These are phyloP conservation scores for Castanopsis chinensis DNA, from an alignment of 306 rosid species.

Conservation along the genomic window DNA sequence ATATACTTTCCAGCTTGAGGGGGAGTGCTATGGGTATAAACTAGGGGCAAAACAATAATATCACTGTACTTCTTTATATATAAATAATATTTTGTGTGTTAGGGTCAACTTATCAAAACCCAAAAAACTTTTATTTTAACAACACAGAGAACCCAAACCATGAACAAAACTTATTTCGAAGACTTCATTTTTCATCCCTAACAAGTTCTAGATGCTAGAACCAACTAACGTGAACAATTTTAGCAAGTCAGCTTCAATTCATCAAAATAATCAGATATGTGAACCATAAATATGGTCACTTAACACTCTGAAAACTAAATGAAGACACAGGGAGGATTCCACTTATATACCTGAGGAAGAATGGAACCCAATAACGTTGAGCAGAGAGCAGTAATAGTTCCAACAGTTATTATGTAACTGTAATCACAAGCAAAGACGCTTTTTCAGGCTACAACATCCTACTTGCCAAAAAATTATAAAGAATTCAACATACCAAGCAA, in stretches of 20 bases:
- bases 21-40: too few species aligned
- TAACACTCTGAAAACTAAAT: not conserved
- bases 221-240: not conserved
- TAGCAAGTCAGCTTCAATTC: not conserved
- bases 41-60: too few species aligned
- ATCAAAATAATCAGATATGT: not conserved
- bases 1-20: too few species aligned
- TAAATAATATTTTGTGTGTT: too few species aligned
- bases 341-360: slow-evolving; percentile 80
- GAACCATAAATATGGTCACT: not conserved
- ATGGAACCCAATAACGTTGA: slow-evolving; percentile 85
- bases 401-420: slow-evolving; percentile 79
- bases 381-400: slow-evolving; percentile 85
- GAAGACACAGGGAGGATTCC: not conserved
- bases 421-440: slow-evolving; percentile 33
- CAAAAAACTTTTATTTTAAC: too few species aligned
- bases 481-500: not conserved
- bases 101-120: too few species aligned
- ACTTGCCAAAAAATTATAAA: not conserved
- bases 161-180: not conserved
- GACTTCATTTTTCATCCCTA: not conserved
- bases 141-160: not conserved
- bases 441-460: slow-evolving; percentile 3
- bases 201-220: not conserved
- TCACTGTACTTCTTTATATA: too few species aligned